Evolutionary conservation across 2,329 filamentous ascomycete genomes (phyloP).

Genomic region (Penicillium sp.): DNA sequence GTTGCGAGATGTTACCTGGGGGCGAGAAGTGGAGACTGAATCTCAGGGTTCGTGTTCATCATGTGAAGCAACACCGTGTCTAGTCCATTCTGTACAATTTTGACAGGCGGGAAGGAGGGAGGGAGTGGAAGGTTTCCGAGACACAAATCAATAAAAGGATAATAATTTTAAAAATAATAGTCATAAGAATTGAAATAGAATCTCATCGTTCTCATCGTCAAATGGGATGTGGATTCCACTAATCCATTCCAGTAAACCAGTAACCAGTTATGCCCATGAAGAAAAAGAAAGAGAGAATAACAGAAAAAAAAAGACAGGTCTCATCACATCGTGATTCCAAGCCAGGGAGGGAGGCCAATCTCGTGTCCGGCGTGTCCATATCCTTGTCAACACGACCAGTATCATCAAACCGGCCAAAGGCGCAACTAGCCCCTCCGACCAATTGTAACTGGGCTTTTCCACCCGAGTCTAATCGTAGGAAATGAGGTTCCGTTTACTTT

Average conservation of each 20-base stretch:
- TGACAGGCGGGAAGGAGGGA: background rate
- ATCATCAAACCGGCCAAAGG: background rate
- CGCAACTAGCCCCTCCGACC: background rate
- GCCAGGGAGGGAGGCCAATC: background rate
- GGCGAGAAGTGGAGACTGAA: slow-evolving; percentile 1
- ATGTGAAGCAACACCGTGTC: slow-evolving; percentile 1
- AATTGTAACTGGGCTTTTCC: background rate
- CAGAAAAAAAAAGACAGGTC: background rate
- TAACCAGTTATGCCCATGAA: background rate
- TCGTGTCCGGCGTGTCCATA: slow-evolving; percentile 6
- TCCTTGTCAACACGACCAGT: slow-evolving; percentile 12
- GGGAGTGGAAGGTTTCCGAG: background rate
- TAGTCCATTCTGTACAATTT: background rate
- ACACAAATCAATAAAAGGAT: background rate
- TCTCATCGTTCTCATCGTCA: background rate
- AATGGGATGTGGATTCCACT: background rate
- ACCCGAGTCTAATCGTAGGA: background rate
- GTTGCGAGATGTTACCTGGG: background rate
- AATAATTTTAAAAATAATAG: background rate
- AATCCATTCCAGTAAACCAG: background rate
- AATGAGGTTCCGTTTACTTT: background rate
- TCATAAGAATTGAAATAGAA: background rate
- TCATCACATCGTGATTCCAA: slow-evolving; percentile 8
- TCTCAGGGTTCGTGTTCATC: background rate
- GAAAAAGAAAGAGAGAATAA: background rate